Base-by-base conservation (phyloP, 768 basidiomycete genomes). In the Stropharia rugosoannulata region DNA sequence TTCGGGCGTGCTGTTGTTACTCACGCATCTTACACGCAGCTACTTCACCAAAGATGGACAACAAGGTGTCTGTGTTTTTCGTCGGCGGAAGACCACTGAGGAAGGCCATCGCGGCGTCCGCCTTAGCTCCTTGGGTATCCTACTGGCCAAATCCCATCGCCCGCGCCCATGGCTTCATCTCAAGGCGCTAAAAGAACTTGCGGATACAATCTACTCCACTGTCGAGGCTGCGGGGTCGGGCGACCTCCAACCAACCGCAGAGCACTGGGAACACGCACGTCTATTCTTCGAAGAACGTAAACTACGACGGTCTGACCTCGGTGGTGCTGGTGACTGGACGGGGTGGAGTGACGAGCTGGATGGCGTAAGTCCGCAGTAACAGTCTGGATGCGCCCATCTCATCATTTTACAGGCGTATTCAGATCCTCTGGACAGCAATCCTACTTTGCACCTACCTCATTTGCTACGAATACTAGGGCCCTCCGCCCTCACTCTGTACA, bases 151-250 rank as follows among this genome's bases (percentile, higher is more conserved):
- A 54, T 86, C 87, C 6, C 63, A 71, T 2, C 76, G 87, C 50
- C 80, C 90, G 12, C 78, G 88, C n/a, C 87, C 92, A 10, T 93
- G 90, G 88, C 69, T 75, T 49, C 91, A 93, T 64, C 78, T 87
- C 2, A 68, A 77, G 1, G 79, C 81, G 2, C 77, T 93, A 32
- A 88, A 87, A 64, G 71, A 76, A 1, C 78, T 93, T 35, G 73
- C 84, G 19, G 75, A 72, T 41, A 65, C 70, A 3, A 78, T 90
- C 41, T 85, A 89, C 64, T 67, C 78, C 2, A 70, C 73, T 12
- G 65, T 82, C 55, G 81, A 83, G 49, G 70, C 70, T 41, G 70
- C 76, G 49, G 82, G 75, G 2, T 64, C 71, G 1, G 82, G 75
- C 5, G 65, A 72, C 2, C 66, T 81, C 10, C 78, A 85, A 36